Percentiles rank a stretch among this genome's conserved stretches.
Evolutionary conservation across 768 basidiomycete species (phyloP).

Genomic region (Trametes coccinea): DNA sequence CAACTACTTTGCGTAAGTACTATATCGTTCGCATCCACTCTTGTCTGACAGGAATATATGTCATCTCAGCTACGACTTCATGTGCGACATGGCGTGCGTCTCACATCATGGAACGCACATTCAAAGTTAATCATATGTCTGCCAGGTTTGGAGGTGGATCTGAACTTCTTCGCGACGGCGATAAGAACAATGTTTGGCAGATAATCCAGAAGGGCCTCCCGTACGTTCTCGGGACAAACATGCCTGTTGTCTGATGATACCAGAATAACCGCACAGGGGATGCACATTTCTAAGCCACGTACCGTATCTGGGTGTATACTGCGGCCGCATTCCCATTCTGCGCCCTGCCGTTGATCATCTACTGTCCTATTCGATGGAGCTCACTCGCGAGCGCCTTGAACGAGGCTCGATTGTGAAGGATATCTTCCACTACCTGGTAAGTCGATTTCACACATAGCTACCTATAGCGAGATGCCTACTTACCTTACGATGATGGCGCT

Average conservation of each 20-base stretch:
- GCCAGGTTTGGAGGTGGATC: constrained; percentile 43
- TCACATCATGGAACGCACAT: neutral
- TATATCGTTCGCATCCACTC: neutral
- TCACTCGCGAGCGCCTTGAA: neutral
- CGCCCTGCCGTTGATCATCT: neutral
- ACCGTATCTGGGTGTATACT: neutral
- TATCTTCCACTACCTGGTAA: constrained; percentile 45
- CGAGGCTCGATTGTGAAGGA: constrained; percentile 42
- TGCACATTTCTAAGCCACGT: neutral
- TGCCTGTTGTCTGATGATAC: neutral
- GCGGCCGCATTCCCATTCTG: constrained; percentile 7
- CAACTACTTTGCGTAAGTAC: constrained; percentile 41
- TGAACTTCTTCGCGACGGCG: constrained; percentile 39
- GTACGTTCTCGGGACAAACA: neutral
- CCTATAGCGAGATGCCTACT: no score
- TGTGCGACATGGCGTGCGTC: constrained; percentile 42
- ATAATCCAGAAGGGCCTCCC: constrained; percentile 1
- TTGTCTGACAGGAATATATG: neutral
- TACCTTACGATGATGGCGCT: no score
- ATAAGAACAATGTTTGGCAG: constrained; percentile 7
- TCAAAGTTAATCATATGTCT: neutral
- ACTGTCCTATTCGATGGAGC: neutral
- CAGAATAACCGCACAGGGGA: neutral
- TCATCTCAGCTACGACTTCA: constrained; percentile 41
- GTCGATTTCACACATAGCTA: neutral